Evolutionary conservation across 225 moss, liverwort and hornwort genomes (phyloP), one percentile per base, ranked within the genome.

Genomic region (Pseudoscleropodium purum): DNA sequence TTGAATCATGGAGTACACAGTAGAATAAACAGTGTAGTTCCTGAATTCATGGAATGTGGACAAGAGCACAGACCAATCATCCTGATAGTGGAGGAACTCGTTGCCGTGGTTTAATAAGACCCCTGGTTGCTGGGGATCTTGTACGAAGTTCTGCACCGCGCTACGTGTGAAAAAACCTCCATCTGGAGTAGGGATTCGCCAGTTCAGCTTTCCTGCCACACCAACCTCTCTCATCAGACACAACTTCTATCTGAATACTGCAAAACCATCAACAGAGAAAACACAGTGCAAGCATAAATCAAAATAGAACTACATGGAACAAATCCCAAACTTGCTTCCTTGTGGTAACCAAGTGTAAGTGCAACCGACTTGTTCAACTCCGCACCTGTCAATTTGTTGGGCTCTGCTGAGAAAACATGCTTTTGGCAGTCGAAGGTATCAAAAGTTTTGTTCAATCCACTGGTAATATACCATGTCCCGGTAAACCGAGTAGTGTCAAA

Each of bases 371-470:
- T 85, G 30, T 25, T 57, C 8, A 41, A n/a, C 37, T 78, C 25
- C 85, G 8, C 92, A 87, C 94, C 99, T 72, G 96, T 61, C 68
- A 99, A 25, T 77, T 85, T 90, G 24, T 80, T 86, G 45, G 96
- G 94, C 77, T 89, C 34, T 63, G 94, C 95, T 75, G 94, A 84
- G 84, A 99, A 99, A 5, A 92, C 74, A 88, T 97, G 99, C 39
- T 95, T 95, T 90, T 99, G 99, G 62, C 99, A 99, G 90, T 99
- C 92, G 83, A 99, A 99, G 17, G 96, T 97, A 87, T 99, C 99
- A 84, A 99, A 99, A 14, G 97, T 99, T 89, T 60, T 93, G 84
- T 99, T 99, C 64, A 96, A 93, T 45, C 99, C 99, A 78, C 97
- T 97, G 66, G 94, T 99, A n/a, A 99, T 99, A 85, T 95, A 99